phyloP scores from a whole-genome alignment of 2,329 filamentous ascomycete genomes.

The Fusarium humuli region DNA sequence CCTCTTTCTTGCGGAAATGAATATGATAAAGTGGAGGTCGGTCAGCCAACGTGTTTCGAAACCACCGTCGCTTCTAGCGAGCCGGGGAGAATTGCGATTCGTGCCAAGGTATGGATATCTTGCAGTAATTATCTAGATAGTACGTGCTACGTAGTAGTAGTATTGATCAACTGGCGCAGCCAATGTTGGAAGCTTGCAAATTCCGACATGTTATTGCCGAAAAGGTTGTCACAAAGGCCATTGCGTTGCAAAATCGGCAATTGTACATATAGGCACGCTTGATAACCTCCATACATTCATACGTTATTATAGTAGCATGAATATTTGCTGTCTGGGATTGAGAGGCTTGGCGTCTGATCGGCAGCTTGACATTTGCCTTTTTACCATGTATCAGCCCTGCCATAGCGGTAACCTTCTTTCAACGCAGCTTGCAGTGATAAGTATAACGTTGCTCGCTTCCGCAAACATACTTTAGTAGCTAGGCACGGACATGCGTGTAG shows the following conservation, averaged over 20 bases:
- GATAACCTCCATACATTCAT: background rate
- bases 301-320: background rate
- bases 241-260: constrained; percentile 10
- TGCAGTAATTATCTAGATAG: background rate
- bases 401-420: constrained; percentile 21
- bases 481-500: constrained; percentile 6
- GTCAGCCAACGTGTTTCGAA: constrained; percentile 44
- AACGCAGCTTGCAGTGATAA: constrained; percentile 5
- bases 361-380: constrained; percentile 1
- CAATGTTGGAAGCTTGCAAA: background rate
- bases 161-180: background rate
- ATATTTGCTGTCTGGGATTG: background rate
- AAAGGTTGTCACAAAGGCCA: constrained; percentile 7
- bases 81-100: constrained; percentile 27
- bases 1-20: constrained; percentile 20
- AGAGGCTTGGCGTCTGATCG: constrained; percentile 1
- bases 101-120: background rate
- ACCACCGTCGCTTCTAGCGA: constrained; percentile 40
- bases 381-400: constrained; percentile 31
- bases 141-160: background rate
- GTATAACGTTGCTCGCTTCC: constrained; percentile 4
- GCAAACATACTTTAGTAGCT: background rate
- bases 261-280: constrained; percentile 1
- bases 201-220: constrained; percentile 15
- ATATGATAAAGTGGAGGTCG: constrained; percentile 37